Percentiles rank a stretch among this genome's conserved stretches.
Evolutionary conservation across 2,329 filamentous ascomycete species (phyloP).

Genomic region (Tolypocladium pustulatum): DNA sequence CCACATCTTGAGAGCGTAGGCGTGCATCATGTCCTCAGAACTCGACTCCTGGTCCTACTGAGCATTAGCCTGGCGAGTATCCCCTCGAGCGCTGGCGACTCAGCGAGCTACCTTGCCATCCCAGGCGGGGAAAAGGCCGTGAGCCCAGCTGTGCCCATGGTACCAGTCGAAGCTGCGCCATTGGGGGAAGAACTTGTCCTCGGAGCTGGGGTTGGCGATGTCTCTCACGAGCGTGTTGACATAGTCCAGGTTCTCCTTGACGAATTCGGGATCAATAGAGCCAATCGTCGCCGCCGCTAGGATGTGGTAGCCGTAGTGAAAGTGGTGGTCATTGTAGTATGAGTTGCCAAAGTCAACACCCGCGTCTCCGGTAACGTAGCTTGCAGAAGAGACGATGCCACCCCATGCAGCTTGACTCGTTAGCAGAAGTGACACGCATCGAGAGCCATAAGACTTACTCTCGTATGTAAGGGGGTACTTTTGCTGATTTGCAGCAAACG

Average conservation of each 20-base stretch:
- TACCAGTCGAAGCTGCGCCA: constrained; percentile 88
- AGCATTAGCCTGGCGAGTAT: neutral
- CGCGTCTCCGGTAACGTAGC: constrained; percentile 57
- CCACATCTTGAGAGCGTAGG: constrained; percentile 92
- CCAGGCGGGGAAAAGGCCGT: constrained; percentile 57
- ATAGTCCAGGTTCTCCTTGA: constrained; percentile 62
- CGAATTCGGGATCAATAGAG: constrained; percentile 66
- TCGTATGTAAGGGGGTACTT: constrained; percentile 56
- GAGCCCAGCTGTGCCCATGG: constrained; percentile 89
- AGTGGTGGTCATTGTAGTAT: constrained; percentile 68
- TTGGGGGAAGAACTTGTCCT: constrained; percentile 70
- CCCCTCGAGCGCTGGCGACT: neutral
- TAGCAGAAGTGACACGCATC: constrained; percentile 1
- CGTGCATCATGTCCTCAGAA: constrained; percentile 81
- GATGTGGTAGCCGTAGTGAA: constrained; percentile 82
- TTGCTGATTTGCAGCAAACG: constrained; percentile 58
- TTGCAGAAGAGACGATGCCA: constrained; percentile 66
- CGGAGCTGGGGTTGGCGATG: constrained; percentile 59
- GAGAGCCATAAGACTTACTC: constrained; percentile 26
- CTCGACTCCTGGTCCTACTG: constrained; percentile 65
- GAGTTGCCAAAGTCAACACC: constrained; percentile 84
- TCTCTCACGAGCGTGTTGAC: constrained; percentile 81
- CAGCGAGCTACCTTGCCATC: constrained; percentile 53
- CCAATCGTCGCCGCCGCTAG: constrained; percentile 77
- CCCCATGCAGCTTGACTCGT: constrained; percentile 52